Evolutionary conservation across 2,329 filamentous ascomycete species (phyloP).

Genomic region (Exophiala oligosperma): DNA sequence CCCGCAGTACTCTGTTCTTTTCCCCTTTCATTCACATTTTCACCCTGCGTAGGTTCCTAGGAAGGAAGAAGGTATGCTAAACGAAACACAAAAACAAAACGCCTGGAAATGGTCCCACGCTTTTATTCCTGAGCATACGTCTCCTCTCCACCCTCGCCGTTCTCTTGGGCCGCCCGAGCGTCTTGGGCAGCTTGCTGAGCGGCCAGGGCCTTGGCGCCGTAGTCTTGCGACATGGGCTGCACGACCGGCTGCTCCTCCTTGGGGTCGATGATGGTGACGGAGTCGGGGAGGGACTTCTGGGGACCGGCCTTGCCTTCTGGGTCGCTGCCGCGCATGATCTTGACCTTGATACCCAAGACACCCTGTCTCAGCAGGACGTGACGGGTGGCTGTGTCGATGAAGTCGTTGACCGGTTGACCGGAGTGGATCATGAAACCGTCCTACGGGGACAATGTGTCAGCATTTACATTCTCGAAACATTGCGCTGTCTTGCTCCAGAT

Average conservation of each 20-base stretch:
- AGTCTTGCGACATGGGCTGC: constrained; percentile 96
- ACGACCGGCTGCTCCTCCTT: constrained; percentile 98
- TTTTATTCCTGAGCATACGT: constrained; percentile 49
- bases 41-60: too few species aligned
- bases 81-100: not conserved
- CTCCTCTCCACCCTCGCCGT: constrained; percentile 40
- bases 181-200: constrained; percentile 58
- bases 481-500: not conserved
- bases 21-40: not conserved
- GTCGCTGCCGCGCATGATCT: constrained; percentile 99
- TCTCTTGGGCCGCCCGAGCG: constrained; percentile 59
- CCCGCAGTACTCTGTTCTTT: not conserved
- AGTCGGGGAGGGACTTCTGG: constrained; percentile 95
- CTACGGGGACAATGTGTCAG: constrained; percentile 35
- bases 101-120: constrained; percentile 3
- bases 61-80: constrained; percentile 8
- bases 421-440: constrained; percentile 99
- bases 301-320: constrained; percentile 98
- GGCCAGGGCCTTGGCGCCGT: constrained; percentile 84
- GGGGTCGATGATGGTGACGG: constrained; percentile 99
- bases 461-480: constrained; percentile 6
- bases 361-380: constrained; percentile 99
- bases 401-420: constrained; percentile 98
- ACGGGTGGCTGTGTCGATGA: constrained; percentile 97
- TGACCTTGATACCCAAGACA: constrained; percentile 99